Evolutionary conservation across 352 stramenopile genomes (phyloP), one percentile per base, ranked within the genome.

Genomic region (Phytophthora agathidicida): DNA sequence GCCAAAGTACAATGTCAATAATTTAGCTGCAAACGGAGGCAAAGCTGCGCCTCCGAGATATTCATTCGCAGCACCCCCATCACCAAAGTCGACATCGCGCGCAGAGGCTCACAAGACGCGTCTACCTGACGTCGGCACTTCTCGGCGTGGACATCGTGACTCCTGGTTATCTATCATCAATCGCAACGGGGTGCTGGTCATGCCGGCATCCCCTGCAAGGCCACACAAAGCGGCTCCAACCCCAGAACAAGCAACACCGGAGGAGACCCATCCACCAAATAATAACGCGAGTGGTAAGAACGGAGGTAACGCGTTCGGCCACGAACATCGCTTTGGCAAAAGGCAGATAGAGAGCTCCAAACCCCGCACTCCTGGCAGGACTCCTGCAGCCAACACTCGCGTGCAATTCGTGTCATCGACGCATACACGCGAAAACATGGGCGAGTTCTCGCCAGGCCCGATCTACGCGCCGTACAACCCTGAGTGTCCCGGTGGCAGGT

Each of bases 81-180:
- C 68, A 16, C 63, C 62, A 1, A 67, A 60, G 33, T 57, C 47
- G 1, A 13, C 48, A 36, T 42, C 55, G 35, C 62, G 62, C 13
- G 77, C 73, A 0, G 67, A 77, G 23, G 68, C 80, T 52, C 68
- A 73, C 27, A 83, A 82, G 39, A 89, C 69, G 10, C 68, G 80
- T 10, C 45, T 88, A 16, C 71, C 80, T 16, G 77, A 77, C 13
- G 73, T 90, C 17, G 75, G 76, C 37, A 84, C 58, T 37, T 76
- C 83, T 22, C 73, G 67, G 0, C 73, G 73, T 28, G 80, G 81
- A 28, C 79, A 87, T 35, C 85, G 85, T 10, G 85, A 91, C 44
- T 93, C 85, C 22, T 94, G 85, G 85, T 44, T 94, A 17, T 91
- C 80, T 3, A 77, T 86, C 5, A 91, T 94, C 55, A 91, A 94